A percentile compares a stretch with the other conserved stretches of the same genome.
phyloP scores from a whole-genome alignment of 2,329 filamentous ascomycete species.

The Parastagonospora avenae region DNA sequence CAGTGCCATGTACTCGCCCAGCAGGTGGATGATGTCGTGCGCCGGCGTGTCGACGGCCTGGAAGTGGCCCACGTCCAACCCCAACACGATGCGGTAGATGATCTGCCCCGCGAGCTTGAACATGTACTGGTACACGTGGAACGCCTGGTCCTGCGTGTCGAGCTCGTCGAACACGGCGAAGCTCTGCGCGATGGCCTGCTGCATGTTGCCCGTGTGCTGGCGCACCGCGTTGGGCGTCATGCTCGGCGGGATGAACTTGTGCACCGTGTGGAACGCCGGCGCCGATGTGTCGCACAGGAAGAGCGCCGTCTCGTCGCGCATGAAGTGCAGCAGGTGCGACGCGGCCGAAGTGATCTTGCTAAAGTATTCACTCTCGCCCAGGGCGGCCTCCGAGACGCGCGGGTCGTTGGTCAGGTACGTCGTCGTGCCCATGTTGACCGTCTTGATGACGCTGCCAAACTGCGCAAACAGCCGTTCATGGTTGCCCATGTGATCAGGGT shows the following conservation, averaged over 20 bases:
- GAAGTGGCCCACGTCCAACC: constrained; percentile 55
- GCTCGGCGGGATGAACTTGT: constrained; percentile 67
- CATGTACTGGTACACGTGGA: constrained; percentile 59
- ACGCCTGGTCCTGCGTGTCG: constrained; percentile 52
- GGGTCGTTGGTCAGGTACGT: constrained; percentile 47
- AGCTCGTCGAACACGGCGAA: constrained; percentile 57
- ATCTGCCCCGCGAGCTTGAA: constrained; percentile 53
- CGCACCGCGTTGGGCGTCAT: constrained; percentile 64
- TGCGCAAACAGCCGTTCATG: constrained; percentile 48
- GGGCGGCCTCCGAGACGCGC: constrained; percentile 36
- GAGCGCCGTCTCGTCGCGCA: constrained; percentile 33
- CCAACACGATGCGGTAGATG: constrained; percentile 53
- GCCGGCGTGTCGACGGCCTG: constrained; percentile 51
- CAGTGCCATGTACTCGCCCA: constrained; percentile 58
- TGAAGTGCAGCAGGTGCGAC: constrained; percentile 42
- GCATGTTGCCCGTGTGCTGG: constrained; percentile 66
- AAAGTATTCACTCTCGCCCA: constrained; percentile 44
- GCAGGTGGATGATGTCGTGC: constrained; percentile 58
- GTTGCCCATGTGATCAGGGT: constrained; percentile 51
- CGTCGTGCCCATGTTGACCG: constrained; percentile 44
- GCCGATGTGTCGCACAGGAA: constrained; percentile 56
- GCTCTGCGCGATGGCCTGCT: constrained; percentile 57
- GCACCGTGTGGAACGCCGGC: constrained; percentile 56
- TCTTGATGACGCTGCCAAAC: constrained; percentile 47
- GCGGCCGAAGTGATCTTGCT: constrained; percentile 49